Evolutionary conservation across 225 moss, liverwort and hornwort genomes (phyloP).

Genomic region (Lunularia cruciata): DNA sequence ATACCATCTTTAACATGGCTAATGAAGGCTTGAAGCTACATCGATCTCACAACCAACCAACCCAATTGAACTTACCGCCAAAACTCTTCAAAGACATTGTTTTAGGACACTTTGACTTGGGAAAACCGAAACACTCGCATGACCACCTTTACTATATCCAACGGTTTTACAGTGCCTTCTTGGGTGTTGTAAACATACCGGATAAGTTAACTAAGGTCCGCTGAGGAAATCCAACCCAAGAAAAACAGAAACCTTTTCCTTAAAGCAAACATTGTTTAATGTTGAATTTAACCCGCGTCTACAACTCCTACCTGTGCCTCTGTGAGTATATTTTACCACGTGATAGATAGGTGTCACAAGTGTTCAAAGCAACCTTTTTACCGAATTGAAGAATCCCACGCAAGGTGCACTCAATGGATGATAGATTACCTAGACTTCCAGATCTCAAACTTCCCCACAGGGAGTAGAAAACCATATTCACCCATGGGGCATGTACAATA

Average conservation of each 20-base stretch:
- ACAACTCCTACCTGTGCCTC: slow-evolving; percentile 26
- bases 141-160: background rate
- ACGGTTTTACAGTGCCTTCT: background rate
- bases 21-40: background rate
- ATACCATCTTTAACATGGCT: background rate
- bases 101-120: background rate
- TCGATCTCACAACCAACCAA: background rate
- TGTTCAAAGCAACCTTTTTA: slow-evolving; percentile 28
- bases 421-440: slow-evolving; percentile 28
- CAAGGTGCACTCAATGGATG: slow-evolving; percentile 24
- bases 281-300: slow-evolving; percentile 8
- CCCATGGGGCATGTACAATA: slow-evolving; percentile 39
- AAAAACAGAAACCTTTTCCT: background rate
- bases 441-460: slow-evolving; percentile 27
- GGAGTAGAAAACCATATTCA: slow-evolving; percentile 30
- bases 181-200: background rate
- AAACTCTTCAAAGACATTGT: background rate
- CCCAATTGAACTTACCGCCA: slow-evolving; percentile 15
- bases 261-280: background rate
- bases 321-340: slow-evolving; percentile 15
- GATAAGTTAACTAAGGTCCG: too few relatives aligned
- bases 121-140: background rate
- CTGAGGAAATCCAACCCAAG: background rate
- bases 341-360: slow-evolving; percentile 15
- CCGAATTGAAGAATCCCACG: slow-evolving; percentile 20